Evolutionary conservation across 805 yeast species (phyloP).

Genomic region (Ogataea nonfermentans): DNA sequence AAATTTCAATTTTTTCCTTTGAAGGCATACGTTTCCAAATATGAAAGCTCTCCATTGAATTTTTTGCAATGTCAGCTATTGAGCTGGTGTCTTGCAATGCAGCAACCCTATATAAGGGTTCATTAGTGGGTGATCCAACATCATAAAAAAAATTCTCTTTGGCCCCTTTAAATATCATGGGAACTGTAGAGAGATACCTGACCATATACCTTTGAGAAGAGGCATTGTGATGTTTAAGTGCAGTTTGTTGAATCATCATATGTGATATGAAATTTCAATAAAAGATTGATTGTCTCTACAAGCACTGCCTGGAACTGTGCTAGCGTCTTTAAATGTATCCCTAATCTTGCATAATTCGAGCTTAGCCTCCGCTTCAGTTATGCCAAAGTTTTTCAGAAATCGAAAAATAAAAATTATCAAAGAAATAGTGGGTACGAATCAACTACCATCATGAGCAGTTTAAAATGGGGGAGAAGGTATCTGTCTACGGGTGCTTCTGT

Average conservation of each 20-base stretch:
- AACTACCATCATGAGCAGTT: conserved; percentile 3
- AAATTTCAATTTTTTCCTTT: conserved; percentile 3
- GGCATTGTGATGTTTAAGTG: no score
- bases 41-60: conserved; percentile 1
- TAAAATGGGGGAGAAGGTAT: conserved; percentile 7
- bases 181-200: background rate
- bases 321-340: no score
- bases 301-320: no score
- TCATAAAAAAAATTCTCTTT: background rate
- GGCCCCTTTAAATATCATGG: conserved; percentile 1
- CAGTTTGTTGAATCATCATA: no score
- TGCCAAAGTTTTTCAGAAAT: background rate
- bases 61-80: background rate
- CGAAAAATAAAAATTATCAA: background rate
- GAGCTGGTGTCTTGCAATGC: background rate
- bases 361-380: background rate
- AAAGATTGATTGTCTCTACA: no score
- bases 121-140: conserved; percentile 1
- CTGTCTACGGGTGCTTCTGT: conserved; percentile 10
- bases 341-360: no score
- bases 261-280: no score
- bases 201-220: background rate
- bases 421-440: background rate
- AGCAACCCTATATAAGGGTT: background rate
- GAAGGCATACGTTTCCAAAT: conserved; percentile 2